Evolutionary conservation across 2,329 filamentous ascomycete species (phyloP), one percentile per base, ranked within the genome.

Genomic region (Fusarium sp.): DNA sequence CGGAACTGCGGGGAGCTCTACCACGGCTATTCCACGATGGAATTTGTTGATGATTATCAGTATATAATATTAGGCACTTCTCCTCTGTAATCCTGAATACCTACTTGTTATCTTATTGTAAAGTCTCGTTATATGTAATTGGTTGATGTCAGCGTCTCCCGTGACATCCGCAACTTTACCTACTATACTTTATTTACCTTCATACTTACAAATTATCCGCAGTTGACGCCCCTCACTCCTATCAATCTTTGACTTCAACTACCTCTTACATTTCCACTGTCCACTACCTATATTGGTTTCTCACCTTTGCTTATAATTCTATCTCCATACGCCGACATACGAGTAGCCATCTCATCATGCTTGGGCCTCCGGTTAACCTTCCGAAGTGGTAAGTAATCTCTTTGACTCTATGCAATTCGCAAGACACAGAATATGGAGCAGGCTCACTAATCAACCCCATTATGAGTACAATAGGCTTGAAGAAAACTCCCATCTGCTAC

Each of bases 401-500:
- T 28, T 28, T 28, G 15, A 47, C 17, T 33, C 51, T 39, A 36
- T 35, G 28, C 20, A 54, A 44, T n/a, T 39, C n/a, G 26, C 56
- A 28, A 26, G n/a, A 63, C 24, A n/a, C 31, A 38, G 38, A 54
- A 35, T 20, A 56, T 38, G 44, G 47, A 60, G 26, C 55, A 60
- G 47, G 31, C 6, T 57, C 42, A 60, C 57, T 74, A 39, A 64
- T 64, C 64, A 56, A 72, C 13, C 62, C 60, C 20, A 49, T 47
- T 47, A 51, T 33, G 36, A 57, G 55, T 39, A 52, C 33, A 58
- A 42, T 36, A 98, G 95, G 96, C 91, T 99, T 45, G 89, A 94
- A 79, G 90, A 95, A 81, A 98, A 98, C 84, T 92, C 93, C 0
- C 95, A 98, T 81, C 91, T 98, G 70, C 90, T 98, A 66, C 91